Evolutionary conservation across 2,329 filamentous ascomycete species (phyloP).

Genomic region (Purpureocillium takamizusanense): DNA sequence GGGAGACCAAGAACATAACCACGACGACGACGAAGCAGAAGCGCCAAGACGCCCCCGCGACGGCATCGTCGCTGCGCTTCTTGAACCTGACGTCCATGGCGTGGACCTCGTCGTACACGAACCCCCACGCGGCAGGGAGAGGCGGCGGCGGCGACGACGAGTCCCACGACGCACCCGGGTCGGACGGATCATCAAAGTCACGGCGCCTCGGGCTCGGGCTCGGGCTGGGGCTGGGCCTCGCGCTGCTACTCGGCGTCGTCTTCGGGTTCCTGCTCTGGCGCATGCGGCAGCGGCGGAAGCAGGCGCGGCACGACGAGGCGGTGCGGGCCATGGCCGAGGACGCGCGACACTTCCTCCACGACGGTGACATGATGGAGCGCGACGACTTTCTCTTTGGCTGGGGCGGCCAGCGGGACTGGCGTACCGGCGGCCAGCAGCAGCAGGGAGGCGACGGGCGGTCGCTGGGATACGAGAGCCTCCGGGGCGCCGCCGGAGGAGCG

Average conservation of each 20-base stretch:
- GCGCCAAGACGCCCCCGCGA: conserved; percentile 25
- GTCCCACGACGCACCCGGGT: conserved; percentile 13
- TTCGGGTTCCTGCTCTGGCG: conserved; percentile 42
- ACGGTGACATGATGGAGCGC: conserved; percentile 37
- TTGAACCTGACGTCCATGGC: conserved; percentile 48
- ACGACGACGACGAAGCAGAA: conserved; percentile 15
- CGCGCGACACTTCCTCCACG: conserved; percentile 33
- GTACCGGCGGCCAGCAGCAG: conserved; percentile 24
- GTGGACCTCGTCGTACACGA: conserved; percentile 43
- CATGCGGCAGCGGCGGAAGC: conserved; percentile 27
- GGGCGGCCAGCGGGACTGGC: conserved; percentile 28
- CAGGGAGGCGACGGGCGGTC: conserved; percentile 22
- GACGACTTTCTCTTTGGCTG: conserved; percentile 19
- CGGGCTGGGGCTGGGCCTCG: conserved; percentile 49
- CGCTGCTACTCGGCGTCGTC: conserved; percentile 36
- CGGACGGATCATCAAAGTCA: conserved; percentile 11
- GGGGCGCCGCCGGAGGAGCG: conserved; percentile 18
- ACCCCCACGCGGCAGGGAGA: conserved; percentile 26
- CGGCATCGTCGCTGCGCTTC: conserved; percentile 28
- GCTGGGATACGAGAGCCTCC: conserved; percentile 41
- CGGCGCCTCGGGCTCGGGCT: conserved; percentile 47
- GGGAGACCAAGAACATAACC: conserved; percentile 37
- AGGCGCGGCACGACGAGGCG: conserved; percentile 33
- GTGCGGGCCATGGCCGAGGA: conserved; percentile 42
- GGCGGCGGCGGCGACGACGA: not conserved